These are phyloP conservation scores for Diutina siamensis DNA, from an alignment of 1,139 yeast species.

Conservation along the genomic window DNA sequence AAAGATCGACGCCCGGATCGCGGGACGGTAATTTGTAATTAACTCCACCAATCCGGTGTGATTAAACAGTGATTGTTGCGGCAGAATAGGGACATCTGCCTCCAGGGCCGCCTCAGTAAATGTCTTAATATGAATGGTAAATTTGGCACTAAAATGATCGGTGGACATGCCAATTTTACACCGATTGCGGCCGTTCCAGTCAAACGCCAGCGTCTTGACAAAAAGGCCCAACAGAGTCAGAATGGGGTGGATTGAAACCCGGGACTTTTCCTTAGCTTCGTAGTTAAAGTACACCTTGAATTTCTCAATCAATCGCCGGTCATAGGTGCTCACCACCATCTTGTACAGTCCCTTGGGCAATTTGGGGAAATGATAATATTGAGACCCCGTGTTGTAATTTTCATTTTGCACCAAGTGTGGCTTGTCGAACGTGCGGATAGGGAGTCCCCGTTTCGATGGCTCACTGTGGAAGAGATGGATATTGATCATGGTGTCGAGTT, in stretches of 20 bases:
- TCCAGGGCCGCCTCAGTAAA: constrained; percentile 11
- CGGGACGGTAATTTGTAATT: constrained; percentile 24
- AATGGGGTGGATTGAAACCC: not conserved
- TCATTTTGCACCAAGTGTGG: constrained; percentile 19
- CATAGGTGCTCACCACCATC: constrained; percentile 23
- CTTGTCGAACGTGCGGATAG: constrained; percentile 19
- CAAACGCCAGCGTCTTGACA: constrained; percentile 13
- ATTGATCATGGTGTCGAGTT: constrained; percentile 14
- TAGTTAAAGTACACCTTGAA: constrained; percentile 6
- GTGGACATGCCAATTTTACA: constrained; percentile 20
- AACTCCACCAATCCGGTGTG: constrained; percentile 10
- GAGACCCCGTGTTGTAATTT: constrained; percentile 16
- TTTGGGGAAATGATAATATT: constrained; percentile 13
- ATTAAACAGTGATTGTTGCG: not conserved
- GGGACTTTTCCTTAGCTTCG: not conserved
- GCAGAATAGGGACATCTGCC: constrained; percentile 7
- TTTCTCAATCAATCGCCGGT: constrained; percentile 9
- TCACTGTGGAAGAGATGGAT: constrained; percentile 33
- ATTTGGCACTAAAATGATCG: constrained; percentile 13
- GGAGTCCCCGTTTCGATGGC: constrained; percentile 9
- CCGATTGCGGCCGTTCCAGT: constrained; percentile 31
- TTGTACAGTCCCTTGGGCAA: constrained; percentile 27
- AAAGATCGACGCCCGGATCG: constrained; percentile 34
- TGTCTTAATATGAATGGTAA: constrained; percentile 19
- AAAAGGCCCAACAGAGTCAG: constrained; percentile 25